A percentile compares a stretch with the other conserved stretches of the same genome.
Conservation (phyloP, 805 yeast species). For the Ogataea trehalophila region DNA sequence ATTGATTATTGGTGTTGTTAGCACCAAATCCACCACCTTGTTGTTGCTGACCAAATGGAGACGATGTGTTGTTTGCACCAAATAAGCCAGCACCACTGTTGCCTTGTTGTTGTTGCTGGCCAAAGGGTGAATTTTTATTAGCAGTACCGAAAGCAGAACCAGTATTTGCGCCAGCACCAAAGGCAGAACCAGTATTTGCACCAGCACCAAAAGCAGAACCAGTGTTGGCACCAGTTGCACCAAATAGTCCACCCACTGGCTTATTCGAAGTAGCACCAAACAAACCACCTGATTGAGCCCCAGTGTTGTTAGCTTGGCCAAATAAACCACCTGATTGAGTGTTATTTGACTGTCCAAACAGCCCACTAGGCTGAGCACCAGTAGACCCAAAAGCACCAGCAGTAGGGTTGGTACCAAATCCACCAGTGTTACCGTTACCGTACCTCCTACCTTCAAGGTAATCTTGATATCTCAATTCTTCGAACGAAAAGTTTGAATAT, state of each 20-base stretch:
- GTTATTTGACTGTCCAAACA: conserved; percentile 36
- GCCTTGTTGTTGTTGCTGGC: conserved; percentile 13
- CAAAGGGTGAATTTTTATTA: conserved; percentile 16
- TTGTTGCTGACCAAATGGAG: conserved; percentile 18
- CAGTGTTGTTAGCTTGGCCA: conserved; percentile 24
- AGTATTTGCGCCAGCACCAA: conserved; percentile 27
- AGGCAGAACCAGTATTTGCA: conserved; percentile 24
- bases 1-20: conserved; percentile 18
- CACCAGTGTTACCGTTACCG: conserved; percentile 39
- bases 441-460: conserved; percentile 67
- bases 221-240: conserved; percentile 23
- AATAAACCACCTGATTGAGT: conserved; percentile 20
- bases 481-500: conserved; percentile 73
- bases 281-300: conserved; percentile 11
- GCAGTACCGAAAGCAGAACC: neutral
- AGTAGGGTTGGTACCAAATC: conserved; percentile 17
- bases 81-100: conserved; percentile 25
- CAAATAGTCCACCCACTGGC: conserved; percentile 12
- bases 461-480: conserved; percentile 86
- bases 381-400: conserved; percentile 28
- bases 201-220: conserved; percentile 25
- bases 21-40: conserved; percentile 36
- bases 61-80: conserved; percentile 17
- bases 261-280: conserved; percentile 17
- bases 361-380: conserved; percentile 32